phyloP scores from a whole-genome alignment of 73 alveolate genomes.

The Tetrahymena borealis region DNA sequence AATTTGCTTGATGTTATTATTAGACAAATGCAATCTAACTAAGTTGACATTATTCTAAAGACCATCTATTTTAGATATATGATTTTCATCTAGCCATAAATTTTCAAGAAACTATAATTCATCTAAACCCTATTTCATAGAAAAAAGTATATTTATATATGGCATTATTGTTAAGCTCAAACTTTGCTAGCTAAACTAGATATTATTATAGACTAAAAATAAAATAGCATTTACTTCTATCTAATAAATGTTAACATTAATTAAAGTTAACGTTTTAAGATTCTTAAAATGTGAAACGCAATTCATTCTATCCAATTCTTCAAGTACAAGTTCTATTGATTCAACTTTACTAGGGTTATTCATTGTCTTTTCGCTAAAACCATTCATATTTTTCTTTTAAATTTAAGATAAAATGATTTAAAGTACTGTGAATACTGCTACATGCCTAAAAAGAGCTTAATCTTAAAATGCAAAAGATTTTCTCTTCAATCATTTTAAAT shows the following conservation, averaged over 20 bases:
- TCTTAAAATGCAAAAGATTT: too few species aligned
- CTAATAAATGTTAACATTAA: conserved; percentile 50
- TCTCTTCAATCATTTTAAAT: neutral
- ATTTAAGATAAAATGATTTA: neutral
- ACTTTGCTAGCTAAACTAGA: too few species aligned
- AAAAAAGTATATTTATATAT: too few species aligned
- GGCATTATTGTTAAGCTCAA: too few species aligned
- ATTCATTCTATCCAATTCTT: conserved; percentile 64
- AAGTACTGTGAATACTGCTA: too few species aligned
- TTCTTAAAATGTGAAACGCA: conserved; percentile 47
- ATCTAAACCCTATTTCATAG: conserved; percentile 35
- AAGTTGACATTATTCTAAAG: conserved; percentile 14
- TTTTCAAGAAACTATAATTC: conserved; percentile 46
- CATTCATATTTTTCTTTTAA: conserved; percentile 32
- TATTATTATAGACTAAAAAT: too few species aligned
- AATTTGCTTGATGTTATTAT: conserved; percentile 59
- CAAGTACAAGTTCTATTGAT: conserved; percentile 55
- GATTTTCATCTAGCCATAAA: conserved; percentile 57
- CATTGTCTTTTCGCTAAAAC: conserved; percentile 38
- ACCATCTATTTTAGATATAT: conserved; percentile 39
- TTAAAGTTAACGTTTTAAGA: conserved; percentile 51
- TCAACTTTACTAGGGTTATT: conserved; percentile 42
- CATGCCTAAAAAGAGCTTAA: too few species aligned
- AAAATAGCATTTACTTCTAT: conserved; percentile 38
- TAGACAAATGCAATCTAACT: conserved; percentile 23